Conservation (phyloP, 2,329 filamentous ascomycete genomes). For the Diaporthe sp. region DNA sequence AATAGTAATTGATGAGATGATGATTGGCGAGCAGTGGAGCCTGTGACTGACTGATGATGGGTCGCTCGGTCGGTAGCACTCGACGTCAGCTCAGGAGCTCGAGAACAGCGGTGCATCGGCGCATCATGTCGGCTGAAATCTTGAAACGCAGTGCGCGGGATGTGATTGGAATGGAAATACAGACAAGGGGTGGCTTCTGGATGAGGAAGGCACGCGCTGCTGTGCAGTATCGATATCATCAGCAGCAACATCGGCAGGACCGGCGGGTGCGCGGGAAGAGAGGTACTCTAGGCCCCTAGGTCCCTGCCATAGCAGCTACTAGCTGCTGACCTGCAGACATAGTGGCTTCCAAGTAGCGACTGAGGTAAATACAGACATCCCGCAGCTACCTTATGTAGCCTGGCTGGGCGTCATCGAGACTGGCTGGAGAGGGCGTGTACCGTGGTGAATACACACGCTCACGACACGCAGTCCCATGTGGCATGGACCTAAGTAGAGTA, state of each 20-base stretch:
- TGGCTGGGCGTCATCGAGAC: background rate
- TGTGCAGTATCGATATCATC: constrained; percentile 25
- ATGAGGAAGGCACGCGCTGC: constrained; percentile 25
- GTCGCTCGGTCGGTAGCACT: constrained; percentile 13
- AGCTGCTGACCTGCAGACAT: constrained; percentile 23
- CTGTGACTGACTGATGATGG: constrained; percentile 14
- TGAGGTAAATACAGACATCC: background rate
- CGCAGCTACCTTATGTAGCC: background rate
- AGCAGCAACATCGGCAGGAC: constrained; percentile 8
- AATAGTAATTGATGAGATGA: background rate
- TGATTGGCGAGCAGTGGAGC: constrained; percentile 25
- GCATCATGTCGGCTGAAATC: constrained; percentile 35
- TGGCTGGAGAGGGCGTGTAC: background rate
- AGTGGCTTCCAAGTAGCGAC: constrained; percentile 6
- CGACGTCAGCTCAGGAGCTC: constrained; percentile 14
- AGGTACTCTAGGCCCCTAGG: background rate
- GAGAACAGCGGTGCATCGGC: constrained; percentile 15
- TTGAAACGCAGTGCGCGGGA: constrained; percentile 37
- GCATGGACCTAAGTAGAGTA: background rate
- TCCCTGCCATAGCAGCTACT: background rate
- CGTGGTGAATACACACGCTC: background rate
- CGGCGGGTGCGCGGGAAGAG: background rate
- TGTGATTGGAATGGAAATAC: constrained; percentile 14
- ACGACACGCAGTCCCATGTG: background rate
- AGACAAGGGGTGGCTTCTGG: constrained; percentile 23